phyloP scores from a whole-genome alignment of 345 rosid genomes.

The Pelargonium nanum region DNA sequence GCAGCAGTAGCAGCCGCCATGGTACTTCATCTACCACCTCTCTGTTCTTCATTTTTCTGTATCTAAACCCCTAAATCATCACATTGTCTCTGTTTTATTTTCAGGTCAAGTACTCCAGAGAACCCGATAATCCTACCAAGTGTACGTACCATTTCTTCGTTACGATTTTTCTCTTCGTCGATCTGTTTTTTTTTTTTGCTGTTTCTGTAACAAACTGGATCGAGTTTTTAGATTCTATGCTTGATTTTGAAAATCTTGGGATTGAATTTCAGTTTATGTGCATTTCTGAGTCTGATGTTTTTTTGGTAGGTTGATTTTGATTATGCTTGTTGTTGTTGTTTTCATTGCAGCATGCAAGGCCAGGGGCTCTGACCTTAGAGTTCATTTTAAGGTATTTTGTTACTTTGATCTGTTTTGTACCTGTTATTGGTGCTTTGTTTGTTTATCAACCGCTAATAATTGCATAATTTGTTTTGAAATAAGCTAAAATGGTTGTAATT shows the following conservation, averaged over 20 bases:
- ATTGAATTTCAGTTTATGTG: background rate
- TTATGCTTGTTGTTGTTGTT: background rate
- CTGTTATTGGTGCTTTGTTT: background rate
- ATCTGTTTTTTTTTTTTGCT: background rate
- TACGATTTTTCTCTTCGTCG: background rate
- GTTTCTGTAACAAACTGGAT: background rate
- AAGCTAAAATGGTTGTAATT: background rate
- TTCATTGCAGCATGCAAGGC: conserved; percentile 81
- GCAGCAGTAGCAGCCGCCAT: conserved; percentile 18
- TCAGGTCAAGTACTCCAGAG: conserved; percentile 94
- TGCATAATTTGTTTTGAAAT: background rate
- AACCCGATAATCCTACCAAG: conserved; percentile 85
- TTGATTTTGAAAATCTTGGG: background rate
- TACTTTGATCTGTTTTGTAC: background rate
- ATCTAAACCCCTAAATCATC: background rate
- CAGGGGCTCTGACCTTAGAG: conserved; percentile 85
- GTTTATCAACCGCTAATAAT: background rate
- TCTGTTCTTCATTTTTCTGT: background rate
- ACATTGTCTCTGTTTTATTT: conserved; percentile 1
- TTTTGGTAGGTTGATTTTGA: background rate
- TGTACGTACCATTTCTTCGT: conserved; percentile 25
- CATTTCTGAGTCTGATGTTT: background rate
- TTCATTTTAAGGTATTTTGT: conserved; percentile 73
- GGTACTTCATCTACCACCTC: conserved; percentile 10
- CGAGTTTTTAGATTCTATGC: too few species aligned